Base-by-base conservation (phyloP, 164 flowering plant species). In the Vitis cinerea region DNA sequence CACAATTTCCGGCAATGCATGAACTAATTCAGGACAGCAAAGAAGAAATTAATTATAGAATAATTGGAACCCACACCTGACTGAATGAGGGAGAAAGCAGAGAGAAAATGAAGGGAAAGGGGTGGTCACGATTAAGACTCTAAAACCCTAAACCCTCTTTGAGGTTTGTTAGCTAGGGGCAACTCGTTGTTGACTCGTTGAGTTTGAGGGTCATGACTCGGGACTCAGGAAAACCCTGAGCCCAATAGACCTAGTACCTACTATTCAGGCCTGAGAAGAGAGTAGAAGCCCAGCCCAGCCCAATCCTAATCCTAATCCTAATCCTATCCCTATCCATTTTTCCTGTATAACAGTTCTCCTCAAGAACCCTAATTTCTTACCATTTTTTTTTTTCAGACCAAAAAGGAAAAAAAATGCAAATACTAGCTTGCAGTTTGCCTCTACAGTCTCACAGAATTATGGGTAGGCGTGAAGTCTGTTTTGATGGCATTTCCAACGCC, bases 401-500 rank as follows among this genome's bases (percentile, higher is more conserved):
- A 10, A 47, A 47, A 37, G 7, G 7, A 37, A 37, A 6, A 11
- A 37, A 50, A 64, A 86, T 85, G 91, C 85, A 82, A 74, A 65
- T 80, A 6, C 19, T 74, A 58, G 76, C 80, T 67, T 78, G 82
- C 85, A 77, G 69, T 73, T 74, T 50, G 49, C 71, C 72, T 17
- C 61, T 78, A 15, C 78, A 74, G 3, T 64, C 60, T 44, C 73
- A 64, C 52, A 37, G 49, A 6, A 54, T 63, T 19, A 48, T 81
- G 60, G 78, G 88, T 64, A 73, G 88, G 17, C 79, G 88, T 29
- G 72, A 83, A 68, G 76, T 84, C 56, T 81, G 65, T 70, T 68
- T 81, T 47, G 82, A 82, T 58, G 81, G 82, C 67, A 71, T 81
- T 67, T 85, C 88, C 17, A 76, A 86, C 1, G 66, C 76, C n/a